phyloP scores from a whole-genome alignment of 345 rosid species.

The Salix purpurea region DNA sequence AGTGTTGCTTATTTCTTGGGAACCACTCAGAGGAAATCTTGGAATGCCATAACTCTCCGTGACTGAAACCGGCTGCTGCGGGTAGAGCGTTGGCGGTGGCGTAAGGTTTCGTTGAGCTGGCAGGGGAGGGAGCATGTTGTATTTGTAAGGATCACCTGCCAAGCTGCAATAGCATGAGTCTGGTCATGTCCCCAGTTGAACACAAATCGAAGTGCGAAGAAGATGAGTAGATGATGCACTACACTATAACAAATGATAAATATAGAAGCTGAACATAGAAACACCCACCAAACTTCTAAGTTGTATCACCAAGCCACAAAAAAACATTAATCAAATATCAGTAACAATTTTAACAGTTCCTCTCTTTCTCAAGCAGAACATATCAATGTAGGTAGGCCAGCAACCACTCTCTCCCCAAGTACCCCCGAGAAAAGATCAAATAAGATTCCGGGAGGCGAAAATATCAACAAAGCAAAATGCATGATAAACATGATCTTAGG shows the following conservation, averaged over 20 bases:
- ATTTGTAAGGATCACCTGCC: slow-evolving; percentile 55
- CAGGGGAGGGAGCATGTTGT: slow-evolving; percentile 73
- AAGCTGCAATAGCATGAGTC: slow-evolving; percentile 43
- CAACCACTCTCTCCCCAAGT: neutral
- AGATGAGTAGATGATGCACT: neutral
- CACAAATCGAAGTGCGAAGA: neutral
- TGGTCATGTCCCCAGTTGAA: neutral
- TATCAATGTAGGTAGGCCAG: neutral
- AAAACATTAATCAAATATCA: neutral
- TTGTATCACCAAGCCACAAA: neutral
- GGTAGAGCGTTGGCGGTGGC: slow-evolving; percentile 92
- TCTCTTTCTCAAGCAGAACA: neutral
- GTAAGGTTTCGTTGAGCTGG: slow-evolving; percentile 93
- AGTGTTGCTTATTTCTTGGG: slow-evolving; percentile 51
- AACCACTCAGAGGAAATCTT: slow-evolving; percentile 55
- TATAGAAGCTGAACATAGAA: neutral
- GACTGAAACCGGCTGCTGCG: slow-evolving; percentile 83
- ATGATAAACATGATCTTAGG: neutral
- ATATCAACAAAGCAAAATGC: neutral
- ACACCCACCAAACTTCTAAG: neutral
- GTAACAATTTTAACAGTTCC: neutral
- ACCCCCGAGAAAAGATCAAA: neutral
- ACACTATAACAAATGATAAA: neutral
- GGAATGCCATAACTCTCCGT: slow-evolving; percentile 66
- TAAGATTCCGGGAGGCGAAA: neutral